Evolutionary conservation across 345 rosid genomes (phyloP).

Genomic region (Gossypium longicalyx): DNA sequence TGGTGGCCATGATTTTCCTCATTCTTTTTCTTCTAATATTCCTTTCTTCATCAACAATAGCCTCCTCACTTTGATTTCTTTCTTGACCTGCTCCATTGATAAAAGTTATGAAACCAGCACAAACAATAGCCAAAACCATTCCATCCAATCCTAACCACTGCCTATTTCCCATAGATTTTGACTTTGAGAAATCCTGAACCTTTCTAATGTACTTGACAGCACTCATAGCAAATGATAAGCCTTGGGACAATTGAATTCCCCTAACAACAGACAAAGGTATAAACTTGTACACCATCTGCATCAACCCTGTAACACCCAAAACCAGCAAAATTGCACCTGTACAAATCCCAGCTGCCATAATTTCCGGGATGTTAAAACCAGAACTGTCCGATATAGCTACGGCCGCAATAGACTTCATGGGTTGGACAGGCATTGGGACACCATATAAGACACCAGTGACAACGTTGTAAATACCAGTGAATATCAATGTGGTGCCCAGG

Average conservation of each 20-base stretch:
- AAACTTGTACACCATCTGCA: conserved; percentile 58
- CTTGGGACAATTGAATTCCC: conserved; percentile 87
- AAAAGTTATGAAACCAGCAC: conserved; percentile 54
- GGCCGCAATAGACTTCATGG: conserved; percentile 85
- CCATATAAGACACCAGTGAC: conserved; percentile 73
- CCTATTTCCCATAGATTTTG: conserved; percentile 51
- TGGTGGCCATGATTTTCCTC: conserved; percentile 30
- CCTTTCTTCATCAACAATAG: conserved; percentile 17
- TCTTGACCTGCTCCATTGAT: conserved; percentile 62
- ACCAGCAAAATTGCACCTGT: conserved; percentile 64
- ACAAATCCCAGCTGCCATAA: conserved; percentile 73
- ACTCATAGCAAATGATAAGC: conserved; percentile 71
- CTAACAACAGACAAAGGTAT: conserved; percentile 70
- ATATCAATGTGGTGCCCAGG: conserved; percentile 71
- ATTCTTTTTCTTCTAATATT: conserved; percentile 29
- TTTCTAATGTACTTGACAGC: conserved; percentile 68
- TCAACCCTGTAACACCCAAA: conserved; percentile 69
- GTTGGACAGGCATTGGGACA: conserved; percentile 92
- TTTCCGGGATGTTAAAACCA: conserved; percentile 66
- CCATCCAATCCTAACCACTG: conserved; percentile 85
- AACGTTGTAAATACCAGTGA: conserved; percentile 70
- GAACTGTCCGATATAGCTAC: conserved; percentile 54
- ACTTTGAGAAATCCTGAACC: conserved; percentile 58
- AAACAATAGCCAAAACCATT: conserved; percentile 57
- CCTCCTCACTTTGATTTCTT: conserved; percentile 18